Conservation (phyloP, 805 yeast species). For the Teunomyces lycoperdinae region DNA sequence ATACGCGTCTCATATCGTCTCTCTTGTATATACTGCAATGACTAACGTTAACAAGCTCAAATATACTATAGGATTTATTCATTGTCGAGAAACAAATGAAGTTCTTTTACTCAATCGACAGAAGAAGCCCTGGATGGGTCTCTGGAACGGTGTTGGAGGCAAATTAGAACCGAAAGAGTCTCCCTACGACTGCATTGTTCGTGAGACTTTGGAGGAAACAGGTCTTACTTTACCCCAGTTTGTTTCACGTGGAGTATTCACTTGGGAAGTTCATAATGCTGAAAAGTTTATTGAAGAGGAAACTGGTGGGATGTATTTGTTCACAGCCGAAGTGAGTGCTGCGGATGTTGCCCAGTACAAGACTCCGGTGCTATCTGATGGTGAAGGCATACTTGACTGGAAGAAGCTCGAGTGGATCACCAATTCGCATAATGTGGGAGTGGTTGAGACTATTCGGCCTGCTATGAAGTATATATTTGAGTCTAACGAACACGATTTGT, state of each 20-base stretch:
- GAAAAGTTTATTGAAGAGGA: slow-evolving; percentile 11
- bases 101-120: slow-evolving; percentile 38
- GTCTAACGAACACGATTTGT: slow-evolving; percentile 22
- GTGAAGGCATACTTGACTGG: slow-evolving; percentile 46
- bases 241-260: slow-evolving; percentile 31
- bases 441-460: slow-evolving; percentile 36
- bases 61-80: slow-evolving; percentile 26
- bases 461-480: slow-evolving; percentile 23
- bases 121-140: slow-evolving; percentile 47
- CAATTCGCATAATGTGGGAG: slow-evolving; percentile 34
- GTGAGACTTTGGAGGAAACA: slow-evolving; percentile 44
- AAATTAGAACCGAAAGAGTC: slow-evolving; percentile 34
- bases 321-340: slow-evolving; percentile 33
- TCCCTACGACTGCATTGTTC: slow-evolving; percentile 36
- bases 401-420: slow-evolving; percentile 35
- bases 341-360: slow-evolving; percentile 21
- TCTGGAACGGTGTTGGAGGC: slow-evolving; percentile 49
- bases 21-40: neutral
- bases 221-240: slow-evolving; percentile 30
- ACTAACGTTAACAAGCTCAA: slow-evolving; percentile 7
- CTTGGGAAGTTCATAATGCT: slow-evolving; percentile 26
- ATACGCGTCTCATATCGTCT: neutral
- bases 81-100: slow-evolving; percentile 28
- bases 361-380: slow-evolving; percentile 25
- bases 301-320: slow-evolving; percentile 38